Percentiles rank a stretch among this genome's conserved stretches.
These are phyloP conservation scores for Rhytidhysteron rufulum DNA, from an alignment of 2,329 filamentous ascomycete species.

Conservation along the genomic window DNA sequence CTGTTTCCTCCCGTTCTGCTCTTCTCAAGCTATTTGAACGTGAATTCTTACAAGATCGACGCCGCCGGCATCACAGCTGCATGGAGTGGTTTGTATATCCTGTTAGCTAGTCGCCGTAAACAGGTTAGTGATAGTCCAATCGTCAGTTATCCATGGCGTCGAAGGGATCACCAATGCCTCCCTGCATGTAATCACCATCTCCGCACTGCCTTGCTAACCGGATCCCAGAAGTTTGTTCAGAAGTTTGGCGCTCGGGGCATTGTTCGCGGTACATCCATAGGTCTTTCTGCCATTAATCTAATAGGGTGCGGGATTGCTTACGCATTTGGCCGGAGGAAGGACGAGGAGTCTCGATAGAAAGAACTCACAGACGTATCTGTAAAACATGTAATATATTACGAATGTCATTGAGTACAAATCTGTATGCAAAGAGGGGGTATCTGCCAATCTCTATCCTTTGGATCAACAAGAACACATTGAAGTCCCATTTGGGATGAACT, in stretches of 20 bases:
- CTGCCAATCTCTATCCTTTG: no score
- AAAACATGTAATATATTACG: neutral
- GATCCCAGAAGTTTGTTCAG: constrained; percentile 37
- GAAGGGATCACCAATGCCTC: neutral
- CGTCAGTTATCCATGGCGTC: no score
- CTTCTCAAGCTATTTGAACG: constrained; percentile 63
- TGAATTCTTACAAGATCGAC: constrained; percentile 60
- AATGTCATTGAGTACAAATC: no score
- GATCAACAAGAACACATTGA: no score
- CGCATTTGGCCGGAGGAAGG: constrained; percentile 45
- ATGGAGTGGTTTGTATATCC: constrained; percentile 63
- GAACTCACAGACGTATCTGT: neutral
- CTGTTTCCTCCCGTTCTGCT: constrained; percentile 63
- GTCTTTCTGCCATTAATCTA: constrained; percentile 49
- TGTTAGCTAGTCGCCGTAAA: constrained; percentile 58
- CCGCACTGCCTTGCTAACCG: neutral
- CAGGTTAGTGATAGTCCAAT: no score
- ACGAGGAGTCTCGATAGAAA: constrained; percentile 14
- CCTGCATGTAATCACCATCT: neutral
- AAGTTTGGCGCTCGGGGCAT: constrained; percentile 50
- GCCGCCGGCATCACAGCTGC: constrained; percentile 61
- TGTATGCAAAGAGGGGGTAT: no score
- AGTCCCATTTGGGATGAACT: no score
- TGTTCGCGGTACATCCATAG: constrained; percentile 51
- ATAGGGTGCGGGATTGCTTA: constrained; percentile 51